Percentiles rank a stretch among this genome's conserved stretches.
Evolutionary conservation across 1,284 basidiomycete species (phyloP).

Genomic region (Pseudozyma hubeiensis): DNA sequence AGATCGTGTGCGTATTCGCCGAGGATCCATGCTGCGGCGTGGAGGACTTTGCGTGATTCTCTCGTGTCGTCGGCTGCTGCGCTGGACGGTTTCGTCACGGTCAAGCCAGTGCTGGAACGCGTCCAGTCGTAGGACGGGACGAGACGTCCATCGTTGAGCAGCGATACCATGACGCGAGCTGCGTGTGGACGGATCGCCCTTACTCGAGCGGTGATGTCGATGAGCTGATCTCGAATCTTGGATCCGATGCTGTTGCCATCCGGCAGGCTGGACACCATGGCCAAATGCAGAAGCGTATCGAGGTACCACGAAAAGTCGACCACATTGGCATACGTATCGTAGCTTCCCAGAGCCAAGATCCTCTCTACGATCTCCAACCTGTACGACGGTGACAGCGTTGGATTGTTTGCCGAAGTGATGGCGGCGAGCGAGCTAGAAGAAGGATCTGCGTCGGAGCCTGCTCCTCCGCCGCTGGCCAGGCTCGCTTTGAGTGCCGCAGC

Average conservation of each 20-base stretch:
- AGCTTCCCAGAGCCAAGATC: slow-evolving; percentile 84
- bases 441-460: slow-evolving; percentile 50
- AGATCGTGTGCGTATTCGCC: slow-evolving; percentile 81
- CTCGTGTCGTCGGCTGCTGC: slow-evolving; percentile 63
- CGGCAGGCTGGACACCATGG: slow-evolving; percentile 77
- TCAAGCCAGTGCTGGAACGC: slow-evolving; percentile 69
- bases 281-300: slow-evolving; percentile 77
- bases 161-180: slow-evolving; percentile 81
- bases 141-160: slow-evolving; percentile 75
- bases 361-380: slow-evolving; percentile 82
- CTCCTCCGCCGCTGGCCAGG: slow-evolving; percentile 71
- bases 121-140: slow-evolving; percentile 21
- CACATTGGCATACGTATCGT: slow-evolving; percentile 86
- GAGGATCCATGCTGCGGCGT: slow-evolving; percentile 93
- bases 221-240: slow-evolving; percentile 82
- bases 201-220: slow-evolving; percentile 88
- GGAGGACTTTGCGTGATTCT: slow-evolving; percentile 76
- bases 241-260: slow-evolving; percentile 75
- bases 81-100: slow-evolving; percentile 69
- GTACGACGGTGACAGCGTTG: slow-evolving; percentile 77
- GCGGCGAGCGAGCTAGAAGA: slow-evolving; percentile 32
- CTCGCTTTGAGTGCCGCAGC: slow-evolving; percentile 69
- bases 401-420: slow-evolving; percentile 57
- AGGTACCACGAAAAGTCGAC: slow-evolving; percentile 96
- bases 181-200: slow-evolving; percentile 80